Evolutionary conservation across 1,284 basidiomycete species (phyloP).

Genomic region (Tremellales sp.): DNA sequence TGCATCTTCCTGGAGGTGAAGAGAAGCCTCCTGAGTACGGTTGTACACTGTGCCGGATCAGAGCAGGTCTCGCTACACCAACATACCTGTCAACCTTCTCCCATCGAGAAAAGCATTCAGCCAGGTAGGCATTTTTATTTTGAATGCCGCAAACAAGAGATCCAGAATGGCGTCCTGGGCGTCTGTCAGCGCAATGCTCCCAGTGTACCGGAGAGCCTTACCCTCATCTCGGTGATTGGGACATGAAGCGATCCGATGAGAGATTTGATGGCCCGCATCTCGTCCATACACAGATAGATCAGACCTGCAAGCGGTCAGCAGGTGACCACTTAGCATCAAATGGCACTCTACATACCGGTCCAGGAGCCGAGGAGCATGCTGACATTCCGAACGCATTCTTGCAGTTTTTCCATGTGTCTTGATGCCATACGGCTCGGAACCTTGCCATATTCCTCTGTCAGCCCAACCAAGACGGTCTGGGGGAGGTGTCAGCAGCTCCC

Average conservation of each 20-base stretch:
- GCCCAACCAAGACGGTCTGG: conserved; percentile 75
- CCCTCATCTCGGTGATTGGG: conserved; percentile 79
- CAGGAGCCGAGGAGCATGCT: conserved; percentile 83
- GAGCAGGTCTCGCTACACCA: not conserved
- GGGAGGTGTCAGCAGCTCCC: conserved; percentile 16
- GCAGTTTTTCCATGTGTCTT: conserved; percentile 67
- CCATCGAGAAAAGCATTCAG: conserved; percentile 85
- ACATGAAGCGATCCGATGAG: conserved; percentile 82
- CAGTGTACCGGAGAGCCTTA: conserved; percentile 46
- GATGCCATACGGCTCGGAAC: conserved; percentile 50
- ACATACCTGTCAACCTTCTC: conserved; percentile 73
- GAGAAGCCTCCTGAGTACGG: conserved; percentile 33
- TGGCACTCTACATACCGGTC: conserved; percentile 75
- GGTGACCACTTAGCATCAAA: not conserved
- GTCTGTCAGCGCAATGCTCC: conserved; percentile 1
- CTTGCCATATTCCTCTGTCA: conserved; percentile 88
- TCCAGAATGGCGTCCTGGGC: conserved; percentile 83
- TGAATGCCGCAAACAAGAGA: conserved; percentile 89
- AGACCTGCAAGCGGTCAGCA: conserved; percentile 57
- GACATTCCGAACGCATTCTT: conserved; percentile 71
- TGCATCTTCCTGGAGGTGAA: conserved; percentile 27
- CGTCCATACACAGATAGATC: conserved; percentile 89
- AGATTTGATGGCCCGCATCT: conserved; percentile 77
- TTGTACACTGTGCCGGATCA: conserved; percentile 36
- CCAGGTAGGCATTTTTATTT: conserved; percentile 85